Evolutionary conservation across 208 protist species (phyloP), one percentile per base, ranked within the genome.

Genomic region (Lotmaria passim): DNA sequence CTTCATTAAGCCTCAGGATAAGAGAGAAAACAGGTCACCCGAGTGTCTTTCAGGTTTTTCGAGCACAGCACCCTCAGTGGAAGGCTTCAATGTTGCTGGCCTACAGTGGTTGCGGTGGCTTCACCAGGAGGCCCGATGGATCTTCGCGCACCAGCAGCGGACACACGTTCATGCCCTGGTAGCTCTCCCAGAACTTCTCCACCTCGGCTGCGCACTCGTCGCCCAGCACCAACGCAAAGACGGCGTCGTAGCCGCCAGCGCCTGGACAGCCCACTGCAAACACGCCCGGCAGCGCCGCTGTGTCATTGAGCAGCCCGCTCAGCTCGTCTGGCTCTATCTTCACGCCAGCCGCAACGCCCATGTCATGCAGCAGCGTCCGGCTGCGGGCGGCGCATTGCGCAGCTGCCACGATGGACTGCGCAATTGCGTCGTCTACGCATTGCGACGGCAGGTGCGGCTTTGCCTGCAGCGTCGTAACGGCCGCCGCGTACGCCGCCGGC

Each of bases 251-350:
- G 34, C 96, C 96, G 57, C 96, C 96, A 11, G 95, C 95, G 30
- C 96, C 96, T 24, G 96, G 95, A 60, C 94, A 96, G 53, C 96
- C 97, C 15, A 94, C 94, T 7, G 91, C 92, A 61, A 98, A 88
- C 50, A 98, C 93, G 48, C 96, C 96, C 5, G 87, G 77, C 61
- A 98, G 75, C 1, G 73, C 75, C 15, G 83, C 82, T 15, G 95
- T 98, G 17, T 75, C 79, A 62, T 98, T 71, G 2, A 98, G 79
- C 30, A 98, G 61, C 34, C 63, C 56, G 1, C 75, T 97, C 55
- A 97, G 83, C 70, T 89, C 80, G 17, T 55, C 43, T 15, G 97
- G 96, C 79, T 98, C 97, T 34, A 98, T 87, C 56, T 69, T 77
- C 53, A 95, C 94, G 2, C 71, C 62, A 0, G 95, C 86, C 5